A percentile compares a stretch with the other conserved stretches of the same genome.
Evolutionary conservation across 2,329 filamentous ascomycete species (phyloP).

Genomic region (Sarocladium strictum): DNA sequence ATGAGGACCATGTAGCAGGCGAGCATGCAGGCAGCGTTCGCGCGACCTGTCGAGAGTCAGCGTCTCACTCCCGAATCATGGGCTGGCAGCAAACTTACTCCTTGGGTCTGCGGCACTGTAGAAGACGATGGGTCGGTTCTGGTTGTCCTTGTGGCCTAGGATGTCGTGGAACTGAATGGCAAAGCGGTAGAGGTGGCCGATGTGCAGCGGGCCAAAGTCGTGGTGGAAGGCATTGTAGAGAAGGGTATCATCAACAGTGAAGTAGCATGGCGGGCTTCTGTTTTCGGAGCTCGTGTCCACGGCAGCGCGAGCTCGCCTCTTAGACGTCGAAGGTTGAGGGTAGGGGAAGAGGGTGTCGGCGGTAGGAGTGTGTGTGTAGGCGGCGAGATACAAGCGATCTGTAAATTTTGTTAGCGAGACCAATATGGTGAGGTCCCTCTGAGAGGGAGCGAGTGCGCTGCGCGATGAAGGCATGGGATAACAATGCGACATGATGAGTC

Average conservation of each 20-base stretch:
- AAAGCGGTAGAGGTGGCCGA: conserved; percentile 94
- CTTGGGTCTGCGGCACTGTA: conserved; percentile 90
- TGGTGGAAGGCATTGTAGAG: conserved; percentile 98
- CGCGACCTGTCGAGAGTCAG: conserved; percentile 54
- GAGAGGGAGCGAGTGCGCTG: not conserved
- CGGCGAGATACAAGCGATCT: conserved; percentile 94
- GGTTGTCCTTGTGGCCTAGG: conserved; percentile 83
- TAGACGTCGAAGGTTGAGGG: conserved; percentile 54
- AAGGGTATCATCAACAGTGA: conserved; percentile 86
- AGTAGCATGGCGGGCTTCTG: conserved; percentile 71
- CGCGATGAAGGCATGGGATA: conserved; percentile 16
- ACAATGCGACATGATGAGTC: conserved; percentile 24
- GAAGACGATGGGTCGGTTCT: conserved; percentile 86
- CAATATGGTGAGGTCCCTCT: not conserved
- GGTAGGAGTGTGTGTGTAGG: conserved; percentile 77
- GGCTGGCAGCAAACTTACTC: conserved; percentile 49
- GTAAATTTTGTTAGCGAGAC: conserved; percentile 12
- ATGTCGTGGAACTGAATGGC: conserved; percentile 95
- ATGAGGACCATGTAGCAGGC: conserved; percentile 99
- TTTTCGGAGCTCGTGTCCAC: conserved; percentile 19
- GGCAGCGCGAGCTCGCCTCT: conserved; percentile 41
- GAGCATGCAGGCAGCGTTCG: conserved; percentile 89
- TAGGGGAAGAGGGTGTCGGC: conserved; percentile 84
- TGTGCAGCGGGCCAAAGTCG: conserved; percentile 95
- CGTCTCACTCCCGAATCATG: not conserved